These are phyloP conservation scores for Tulasnella sp. DNA, from an alignment of 768 basidiomycete species.

Conservation along the genomic window DNA sequence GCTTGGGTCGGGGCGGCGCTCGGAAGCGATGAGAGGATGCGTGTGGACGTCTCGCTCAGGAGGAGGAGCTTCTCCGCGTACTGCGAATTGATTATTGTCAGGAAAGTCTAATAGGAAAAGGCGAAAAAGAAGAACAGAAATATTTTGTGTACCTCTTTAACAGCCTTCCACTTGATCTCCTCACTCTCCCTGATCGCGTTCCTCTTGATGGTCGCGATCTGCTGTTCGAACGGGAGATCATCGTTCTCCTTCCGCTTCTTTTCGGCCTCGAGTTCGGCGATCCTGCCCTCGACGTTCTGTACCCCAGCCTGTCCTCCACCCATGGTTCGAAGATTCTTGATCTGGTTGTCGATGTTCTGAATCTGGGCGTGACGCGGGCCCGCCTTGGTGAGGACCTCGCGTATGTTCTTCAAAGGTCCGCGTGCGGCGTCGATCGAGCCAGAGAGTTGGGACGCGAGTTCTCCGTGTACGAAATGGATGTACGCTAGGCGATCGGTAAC, in stretches of 20 bases:
- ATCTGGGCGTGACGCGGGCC: slow-evolving; percentile 53
- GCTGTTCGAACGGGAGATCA: slow-evolving; percentile 55
- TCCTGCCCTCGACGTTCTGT: slow-evolving; percentile 26
- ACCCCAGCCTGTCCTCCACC: not conserved
- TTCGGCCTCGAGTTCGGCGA: slow-evolving; percentile 59
- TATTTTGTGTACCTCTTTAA: slow-evolving; percentile 55
- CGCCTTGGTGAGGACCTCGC: slow-evolving; percentile 55
- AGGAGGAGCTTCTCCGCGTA: slow-evolving; percentile 73
- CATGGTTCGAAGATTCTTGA: slow-evolving; percentile 3
- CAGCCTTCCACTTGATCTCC: slow-evolving; percentile 63
- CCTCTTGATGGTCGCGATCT: slow-evolving; percentile 59
- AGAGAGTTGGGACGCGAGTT: slow-evolving; percentile 50
- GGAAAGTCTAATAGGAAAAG: not conserved
- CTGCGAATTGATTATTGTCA: slow-evolving; percentile 29
- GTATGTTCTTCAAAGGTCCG: slow-evolving; percentile 53
- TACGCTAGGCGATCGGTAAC: slow-evolving; percentile 76
- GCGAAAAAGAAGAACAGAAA: not conserved
- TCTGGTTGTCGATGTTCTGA: slow-evolving; percentile 38
- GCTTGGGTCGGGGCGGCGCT: slow-evolving; percentile 47
- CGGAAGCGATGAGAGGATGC: slow-evolving; percentile 53
- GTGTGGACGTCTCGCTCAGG: slow-evolving; percentile 55
- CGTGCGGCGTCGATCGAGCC: slow-evolving; percentile 53
- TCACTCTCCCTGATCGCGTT: slow-evolving; percentile 70
- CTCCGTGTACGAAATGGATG: slow-evolving; percentile 65
- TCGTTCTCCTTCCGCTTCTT: slow-evolving; percentile 53